These are phyloP conservation scores for Salix caprea DNA, from an alignment of 345 rosid species.

Conservation along the genomic window DNA sequence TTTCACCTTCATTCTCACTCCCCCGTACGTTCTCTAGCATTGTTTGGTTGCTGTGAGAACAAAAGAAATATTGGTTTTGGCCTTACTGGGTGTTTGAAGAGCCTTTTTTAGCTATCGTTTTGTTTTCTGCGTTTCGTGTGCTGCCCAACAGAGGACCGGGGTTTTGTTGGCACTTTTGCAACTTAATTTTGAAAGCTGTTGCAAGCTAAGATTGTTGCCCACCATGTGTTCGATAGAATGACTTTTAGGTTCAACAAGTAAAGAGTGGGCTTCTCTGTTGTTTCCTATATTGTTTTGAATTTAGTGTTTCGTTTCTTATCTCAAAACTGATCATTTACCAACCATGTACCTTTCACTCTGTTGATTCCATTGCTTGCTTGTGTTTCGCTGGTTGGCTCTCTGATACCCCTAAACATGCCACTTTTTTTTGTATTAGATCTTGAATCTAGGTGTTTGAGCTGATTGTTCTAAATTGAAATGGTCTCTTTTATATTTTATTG, in stretches of 20 bases:
- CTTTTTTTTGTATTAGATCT: not conserved
- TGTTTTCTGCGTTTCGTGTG: not conserved
- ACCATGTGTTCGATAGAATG: constrained; percentile 20
- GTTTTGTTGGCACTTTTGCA: not conserved
- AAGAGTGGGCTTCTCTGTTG: not conserved
- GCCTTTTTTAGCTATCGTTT: not conserved
- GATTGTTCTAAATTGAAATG: not conserved
- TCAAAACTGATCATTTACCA: not conserved
- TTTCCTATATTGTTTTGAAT: not conserved
- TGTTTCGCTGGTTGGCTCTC: not conserved
- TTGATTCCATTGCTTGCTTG: not conserved
- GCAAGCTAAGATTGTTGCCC: not conserved
- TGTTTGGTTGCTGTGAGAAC: constrained; percentile 2
- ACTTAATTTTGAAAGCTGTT: not conserved
- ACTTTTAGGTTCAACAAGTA: not conserved
- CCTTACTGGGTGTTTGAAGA: not conserved
- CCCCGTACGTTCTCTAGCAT: not conserved
- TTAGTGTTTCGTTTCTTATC: not conserved
- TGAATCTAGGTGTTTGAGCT: not conserved
- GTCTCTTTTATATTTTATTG: not conserved
- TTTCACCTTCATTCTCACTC: not conserved
- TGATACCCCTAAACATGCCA: not conserved
- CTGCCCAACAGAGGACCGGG: not conserved
- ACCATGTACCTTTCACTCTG: not conserved
- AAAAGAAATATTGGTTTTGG: not conserved